A percentile compares a stretch with the other conserved stretches of the same genome.
Evolutionary conservation across 441 rosid genomes (phyloP).

Genomic region (Bruguiera hainesii): DNA sequence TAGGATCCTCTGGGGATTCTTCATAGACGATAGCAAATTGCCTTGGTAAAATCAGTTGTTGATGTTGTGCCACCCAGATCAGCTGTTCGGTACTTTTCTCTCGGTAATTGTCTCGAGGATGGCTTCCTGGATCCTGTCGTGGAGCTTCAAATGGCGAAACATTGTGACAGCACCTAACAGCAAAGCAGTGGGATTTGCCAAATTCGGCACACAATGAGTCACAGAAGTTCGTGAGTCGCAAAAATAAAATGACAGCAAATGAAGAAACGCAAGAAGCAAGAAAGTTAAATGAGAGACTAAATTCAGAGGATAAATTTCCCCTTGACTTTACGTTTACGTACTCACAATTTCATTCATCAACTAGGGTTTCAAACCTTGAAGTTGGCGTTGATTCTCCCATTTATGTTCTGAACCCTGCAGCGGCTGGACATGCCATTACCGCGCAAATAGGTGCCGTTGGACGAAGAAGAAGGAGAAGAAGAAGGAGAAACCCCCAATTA

Average conservation of each 20-base stretch:
- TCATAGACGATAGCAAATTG: constrained; percentile 72
- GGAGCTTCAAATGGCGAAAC: constrained; percentile 79
- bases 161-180: constrained; percentile 76
- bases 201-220: constrained; percentile 41
- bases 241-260: neutral
- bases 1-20: constrained; percentile 18
- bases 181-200: constrained; percentile 97
- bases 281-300: neutral
- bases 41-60: constrained; percentile 84
- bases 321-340: no score
- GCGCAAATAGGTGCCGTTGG: no score
- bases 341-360: no score
- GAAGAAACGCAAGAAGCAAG: neutral
- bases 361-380: no score
- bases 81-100: constrained; percentile 83
- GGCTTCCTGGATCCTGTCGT: constrained; percentile 69
- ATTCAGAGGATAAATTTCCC: neutral
- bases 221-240: constrained; percentile 7
- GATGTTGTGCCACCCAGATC: constrained; percentile 82
- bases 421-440: no score
- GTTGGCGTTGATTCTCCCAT: no score
- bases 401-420: no score
- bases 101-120: constrained; percentile 79
- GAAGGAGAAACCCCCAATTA: no score
- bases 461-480: no score